phyloP scores from a whole-genome alignment of 257 asterid species.

The Ehretia macrophylla region DNA sequence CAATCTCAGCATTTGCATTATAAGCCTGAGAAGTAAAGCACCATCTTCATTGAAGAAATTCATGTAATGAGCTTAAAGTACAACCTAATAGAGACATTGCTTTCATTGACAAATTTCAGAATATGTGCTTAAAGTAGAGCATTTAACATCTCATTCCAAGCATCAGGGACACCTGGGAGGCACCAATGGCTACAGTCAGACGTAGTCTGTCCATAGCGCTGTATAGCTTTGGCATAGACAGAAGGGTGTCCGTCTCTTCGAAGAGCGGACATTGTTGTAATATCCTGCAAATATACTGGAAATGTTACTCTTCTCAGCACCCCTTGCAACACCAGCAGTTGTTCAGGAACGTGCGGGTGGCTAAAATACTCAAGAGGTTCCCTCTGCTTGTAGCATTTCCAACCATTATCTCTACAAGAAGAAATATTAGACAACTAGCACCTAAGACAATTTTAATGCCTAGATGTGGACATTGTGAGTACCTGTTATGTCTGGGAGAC shows the following conservation, averaged over 20 bases:
- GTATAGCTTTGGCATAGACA: slow-evolving; percentile 42
- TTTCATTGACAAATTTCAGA: too few species aligned
- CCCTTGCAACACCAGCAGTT: slow-evolving; percentile 38
- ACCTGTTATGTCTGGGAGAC: slow-evolving; percentile 89
- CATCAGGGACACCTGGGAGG: slow-evolving; percentile 90
- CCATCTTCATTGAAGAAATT: too few species aligned
- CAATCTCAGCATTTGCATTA: too few species aligned
- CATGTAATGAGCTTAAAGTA: too few species aligned
- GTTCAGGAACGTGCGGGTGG: slow-evolving; percentile 48
- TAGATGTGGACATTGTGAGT: not conserved
- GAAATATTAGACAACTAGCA: not conserved
- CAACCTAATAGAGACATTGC: too few species aligned
- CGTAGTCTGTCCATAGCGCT: slow-evolving; percentile 28
- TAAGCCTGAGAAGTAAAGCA: too few species aligned
- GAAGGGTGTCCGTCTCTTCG: slow-evolving; percentile 91
- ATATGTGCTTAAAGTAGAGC: slow-evolving; percentile 35
- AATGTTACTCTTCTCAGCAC: slow-evolving; percentile 54
- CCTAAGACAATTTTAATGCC: too few species aligned
- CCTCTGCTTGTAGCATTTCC: slow-evolving; percentile 63
- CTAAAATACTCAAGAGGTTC: slow-evolving; percentile 47
- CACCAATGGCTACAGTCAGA: slow-evolving; percentile 96
- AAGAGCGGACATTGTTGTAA: slow-evolving; percentile 54
- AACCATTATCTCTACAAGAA: slow-evolving; percentile 51
- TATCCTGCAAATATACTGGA: slow-evolving; percentile 65
- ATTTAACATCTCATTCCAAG: slow-evolving; percentile 75